Percentiles rank a stretch among this genome's conserved stretches.
Evolutionary conservation across 768 basidiomycete species (phyloP).

Genomic region (Boletus barrowsii): DNA sequence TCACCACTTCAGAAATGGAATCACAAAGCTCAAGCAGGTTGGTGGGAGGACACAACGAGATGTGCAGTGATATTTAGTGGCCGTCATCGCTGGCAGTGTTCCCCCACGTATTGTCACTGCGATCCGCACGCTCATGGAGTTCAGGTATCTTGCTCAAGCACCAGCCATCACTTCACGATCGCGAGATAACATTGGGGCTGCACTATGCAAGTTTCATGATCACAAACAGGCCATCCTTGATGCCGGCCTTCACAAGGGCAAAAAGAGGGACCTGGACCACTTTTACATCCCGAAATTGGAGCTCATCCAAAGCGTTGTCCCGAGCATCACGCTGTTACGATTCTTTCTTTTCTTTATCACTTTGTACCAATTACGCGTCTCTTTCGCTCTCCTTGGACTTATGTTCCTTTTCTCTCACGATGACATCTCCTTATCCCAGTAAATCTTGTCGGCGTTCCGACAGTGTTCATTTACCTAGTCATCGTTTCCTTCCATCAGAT

Average conservation of each 20-base stretch:
- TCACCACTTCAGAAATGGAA: too few species aligned
- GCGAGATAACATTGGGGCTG: conserved; percentile 1
- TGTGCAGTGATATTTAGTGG: conserved; percentile 35
- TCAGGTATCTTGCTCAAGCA: conserved; percentile 36
- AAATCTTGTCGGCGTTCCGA: too few species aligned
- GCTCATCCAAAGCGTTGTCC: too few species aligned
- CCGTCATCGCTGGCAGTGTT: conserved; percentile 33
- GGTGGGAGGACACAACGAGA: conserved; percentile 38
- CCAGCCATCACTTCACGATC: conserved; percentile 22
- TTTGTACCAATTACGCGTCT: too few species aligned
- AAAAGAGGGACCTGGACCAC: not conserved
- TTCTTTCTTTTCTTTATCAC: too few species aligned
- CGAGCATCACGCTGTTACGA: too few species aligned
- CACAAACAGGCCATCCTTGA: conserved; percentile 25
- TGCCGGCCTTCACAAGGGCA: conserved; percentile 27
- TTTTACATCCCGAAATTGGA: not conserved
- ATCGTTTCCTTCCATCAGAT: too few species aligned
- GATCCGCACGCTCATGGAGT: conserved; percentile 36
- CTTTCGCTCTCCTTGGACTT: too few species aligned
- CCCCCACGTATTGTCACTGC: conserved; percentile 28
- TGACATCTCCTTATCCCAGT: too few species aligned
- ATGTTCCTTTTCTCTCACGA: too few species aligned
- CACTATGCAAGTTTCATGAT: conserved; percentile 33
- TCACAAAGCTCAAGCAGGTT: conserved; percentile 35
- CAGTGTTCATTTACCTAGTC: too few species aligned